Conservation (phyloP, 1,284 basidiomycete genomes). For the Cryptococcus sp. region DNA sequence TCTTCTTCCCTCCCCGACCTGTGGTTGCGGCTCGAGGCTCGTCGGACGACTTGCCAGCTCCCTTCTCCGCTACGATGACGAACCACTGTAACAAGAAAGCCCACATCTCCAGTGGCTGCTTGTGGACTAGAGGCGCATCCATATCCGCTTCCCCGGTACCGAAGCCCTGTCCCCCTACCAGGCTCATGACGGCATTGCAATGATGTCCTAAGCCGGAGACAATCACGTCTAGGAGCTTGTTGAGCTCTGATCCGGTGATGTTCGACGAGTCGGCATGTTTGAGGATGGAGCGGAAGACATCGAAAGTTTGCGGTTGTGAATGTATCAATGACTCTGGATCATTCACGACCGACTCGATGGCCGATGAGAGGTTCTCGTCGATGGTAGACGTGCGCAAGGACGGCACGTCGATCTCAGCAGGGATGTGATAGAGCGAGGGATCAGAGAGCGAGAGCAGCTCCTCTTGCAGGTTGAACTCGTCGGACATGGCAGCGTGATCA, state of each 20-base stretch:
- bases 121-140: slow-evolving; percentile 68
- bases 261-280: slow-evolving; percentile 48
- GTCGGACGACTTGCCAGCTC: slow-evolving; percentile 56
- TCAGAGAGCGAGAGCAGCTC: slow-evolving; percentile 66
- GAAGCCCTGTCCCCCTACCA: slow-evolving; percentile 24
- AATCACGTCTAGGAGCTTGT: slow-evolving; percentile 45
- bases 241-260: slow-evolving; percentile 37
- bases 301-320: slow-evolving; percentile 62
- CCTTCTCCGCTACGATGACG: slow-evolving; percentile 71
- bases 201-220: slow-evolving; percentile 38
- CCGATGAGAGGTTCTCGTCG: slow-evolving; percentile 52
- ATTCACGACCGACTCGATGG: slow-evolving; percentile 72
- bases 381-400: slow-evolving; percentile 56
- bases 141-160: slow-evolving; percentile 60
- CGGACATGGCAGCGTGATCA: slow-evolving; percentile 33
- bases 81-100: slow-evolving; percentile 87
- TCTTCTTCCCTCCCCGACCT: slow-evolving; percentile 61
- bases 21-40: slow-evolving; percentile 18
- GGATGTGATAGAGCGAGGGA: slow-evolving; percentile 62
- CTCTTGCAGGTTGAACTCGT: slow-evolving; percentile 71
- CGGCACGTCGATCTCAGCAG: slow-evolving; percentile 65
- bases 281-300: slow-evolving; percentile 74
- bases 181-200: slow-evolving; percentile 35
- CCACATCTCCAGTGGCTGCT: slow-evolving; percentile 77
- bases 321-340: slow-evolving; percentile 69